Percentiles rank a stretch among this genome's conserved stretches.
Evolutionary conservation across 352 stramenopile species (phyloP).

Genomic region (Phytophthora aleatoria): DNA sequence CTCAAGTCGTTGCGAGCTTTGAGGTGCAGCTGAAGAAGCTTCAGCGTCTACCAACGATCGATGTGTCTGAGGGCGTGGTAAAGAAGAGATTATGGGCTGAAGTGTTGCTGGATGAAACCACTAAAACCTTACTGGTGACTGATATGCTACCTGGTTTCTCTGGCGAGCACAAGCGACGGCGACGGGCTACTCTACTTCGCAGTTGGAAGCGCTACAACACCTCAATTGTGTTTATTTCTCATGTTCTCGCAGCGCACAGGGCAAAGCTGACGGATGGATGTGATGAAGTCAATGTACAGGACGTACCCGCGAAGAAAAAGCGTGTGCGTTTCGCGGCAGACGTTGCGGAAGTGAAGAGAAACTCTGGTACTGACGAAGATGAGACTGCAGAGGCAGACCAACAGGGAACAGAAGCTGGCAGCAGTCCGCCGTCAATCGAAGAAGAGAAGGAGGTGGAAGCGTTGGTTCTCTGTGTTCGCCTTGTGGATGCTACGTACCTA

Average conservation of each 20-base stretch:
- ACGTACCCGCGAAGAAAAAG: constrained; percentile 53
- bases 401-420: constrained; percentile 7
- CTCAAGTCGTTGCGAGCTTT: constrained; percentile 69
- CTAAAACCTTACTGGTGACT: constrained; percentile 80
- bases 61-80: constrained; percentile 64
- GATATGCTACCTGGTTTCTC: constrained; percentile 81
- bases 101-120: constrained; percentile 78
- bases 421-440: constrained; percentile 1
- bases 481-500: constrained; percentile 56
- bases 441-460: constrained; percentile 34
- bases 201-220: constrained; percentile 85
- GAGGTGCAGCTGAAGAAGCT: constrained; percentile 84
- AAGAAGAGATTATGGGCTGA: constrained; percentile 79
- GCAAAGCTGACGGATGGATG: constrained; percentile 17
- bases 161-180: constrained; percentile 67
- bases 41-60: constrained; percentile 78
- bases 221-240: constrained; percentile 69
- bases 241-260: constrained; percentile 41
- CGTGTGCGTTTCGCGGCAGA: constrained; percentile 63
- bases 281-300: constrained; percentile 21
- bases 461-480: constrained; percentile 46
- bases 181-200: constrained; percentile 66
- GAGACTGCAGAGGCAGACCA: background rate
- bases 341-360: constrained; percentile 24
- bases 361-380: constrained; percentile 6